Percentiles rank a stretch among this genome's conserved stretches.
These are phyloP conservation scores for Leccinum broughii DNA, from an alignment of 768 basidiomycete genomes.

Conservation along the genomic window DNA sequence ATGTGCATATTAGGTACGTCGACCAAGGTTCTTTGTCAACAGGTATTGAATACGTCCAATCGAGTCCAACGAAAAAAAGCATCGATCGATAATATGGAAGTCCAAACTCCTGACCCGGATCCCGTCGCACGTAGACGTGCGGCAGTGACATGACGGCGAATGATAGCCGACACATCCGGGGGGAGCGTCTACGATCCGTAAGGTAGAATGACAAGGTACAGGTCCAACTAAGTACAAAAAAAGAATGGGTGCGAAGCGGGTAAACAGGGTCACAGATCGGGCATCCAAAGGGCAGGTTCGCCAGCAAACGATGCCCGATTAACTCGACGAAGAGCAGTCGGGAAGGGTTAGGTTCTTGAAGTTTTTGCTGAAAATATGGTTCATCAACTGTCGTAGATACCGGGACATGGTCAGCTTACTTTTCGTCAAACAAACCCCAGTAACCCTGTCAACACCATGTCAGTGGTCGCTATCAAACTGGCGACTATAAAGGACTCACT, in stretches of 20 bases:
- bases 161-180: background rate
- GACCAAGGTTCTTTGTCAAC: background rate
- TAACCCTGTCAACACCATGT: conserved; percentile 36
- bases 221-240: conserved; percentile 21
- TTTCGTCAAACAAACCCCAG: conserved; percentile 67
- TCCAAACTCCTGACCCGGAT: background rate
- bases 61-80: background rate
- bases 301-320: background rate
- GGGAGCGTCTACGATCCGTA: conserved; percentile 4
- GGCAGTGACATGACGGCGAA: background rate
- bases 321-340: conserved; percentile 38
- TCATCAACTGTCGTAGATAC: conserved; percentile 27
- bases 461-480: conserved; percentile 9
- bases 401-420: conserved; percentile 38
- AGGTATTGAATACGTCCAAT: background rate
- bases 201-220: conserved; percentile 18
- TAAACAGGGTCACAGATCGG: conserved; percentile 9
- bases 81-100: background rate
- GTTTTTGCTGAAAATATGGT: conserved; percentile 48
- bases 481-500: conserved; percentile 25
- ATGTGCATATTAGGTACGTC: background rate
- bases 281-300: background rate
- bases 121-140: background rate
- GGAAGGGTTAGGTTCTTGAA: conserved; percentile 74
- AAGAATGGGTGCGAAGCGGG: conserved; percentile 1